Evolutionary conservation across 768 basidiomycete species (phyloP).

Genomic region (Cyclocybe aegerita): DNA sequence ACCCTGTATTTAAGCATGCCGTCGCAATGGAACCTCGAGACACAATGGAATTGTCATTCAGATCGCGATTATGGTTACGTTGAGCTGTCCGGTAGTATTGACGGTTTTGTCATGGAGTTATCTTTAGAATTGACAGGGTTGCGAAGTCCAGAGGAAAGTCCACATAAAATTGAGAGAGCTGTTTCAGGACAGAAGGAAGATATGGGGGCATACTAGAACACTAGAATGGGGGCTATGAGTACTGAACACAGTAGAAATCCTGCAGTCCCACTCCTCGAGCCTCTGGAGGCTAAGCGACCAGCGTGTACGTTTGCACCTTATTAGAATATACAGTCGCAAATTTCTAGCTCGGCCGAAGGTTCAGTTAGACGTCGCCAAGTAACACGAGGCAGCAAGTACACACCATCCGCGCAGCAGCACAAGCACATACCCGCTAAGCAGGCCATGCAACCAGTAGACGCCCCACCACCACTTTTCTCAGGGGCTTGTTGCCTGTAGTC

Average conservation of each 20-base stretch:
- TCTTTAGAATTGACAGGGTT: too few relatives aligned
- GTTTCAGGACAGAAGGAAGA: background rate
- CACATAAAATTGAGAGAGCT: background rate
- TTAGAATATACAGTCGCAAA: conserved; percentile 72
- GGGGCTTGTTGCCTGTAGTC: conserved; percentile 48
- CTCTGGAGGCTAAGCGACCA: background rate
- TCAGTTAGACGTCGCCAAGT: conserved; percentile 4
- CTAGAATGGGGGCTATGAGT: background rate
- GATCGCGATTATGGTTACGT: too few relatives aligned
- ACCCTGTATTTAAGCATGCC: too few relatives aligned
- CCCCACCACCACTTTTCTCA: conserved; percentile 39
- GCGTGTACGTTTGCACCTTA: background rate
- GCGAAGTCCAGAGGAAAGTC: background rate
- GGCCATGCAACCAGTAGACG: conserved; percentile 49
- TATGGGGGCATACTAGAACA: background rate
- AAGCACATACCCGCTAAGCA: conserved; percentile 63
- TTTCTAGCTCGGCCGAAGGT: conserved; percentile 40
- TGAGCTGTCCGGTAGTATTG: too few relatives aligned
- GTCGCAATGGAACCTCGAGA: too few relatives aligned
- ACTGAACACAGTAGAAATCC: too few relatives aligned
- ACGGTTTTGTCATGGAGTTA: too few relatives aligned
- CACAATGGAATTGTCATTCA: too few relatives aligned
- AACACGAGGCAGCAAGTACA: conserved; percentile 22
- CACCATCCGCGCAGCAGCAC: conserved; percentile 78
- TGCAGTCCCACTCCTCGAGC: too few relatives aligned